phyloP scores from a whole-genome alignment of 106 monocot genomes.

The Dioscorea zingiberensis region DNA sequence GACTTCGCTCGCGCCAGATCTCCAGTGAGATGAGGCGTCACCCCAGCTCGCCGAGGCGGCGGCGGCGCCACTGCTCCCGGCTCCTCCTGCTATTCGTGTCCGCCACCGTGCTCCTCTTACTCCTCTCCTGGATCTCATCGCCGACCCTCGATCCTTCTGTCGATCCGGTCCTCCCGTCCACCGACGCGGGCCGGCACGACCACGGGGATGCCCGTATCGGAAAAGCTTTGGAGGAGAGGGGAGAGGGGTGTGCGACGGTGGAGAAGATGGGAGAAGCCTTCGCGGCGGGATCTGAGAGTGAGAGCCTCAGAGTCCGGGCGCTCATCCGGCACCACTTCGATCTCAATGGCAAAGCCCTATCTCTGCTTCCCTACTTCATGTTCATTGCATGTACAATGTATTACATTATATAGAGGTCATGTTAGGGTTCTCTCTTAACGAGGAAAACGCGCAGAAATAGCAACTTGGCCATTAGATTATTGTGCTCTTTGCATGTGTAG shows the following conservation, averaged over 20 bases:
- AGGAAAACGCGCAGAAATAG: no score
- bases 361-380: no score
- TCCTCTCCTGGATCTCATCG: conserved; percentile 21
- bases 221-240: background rate
- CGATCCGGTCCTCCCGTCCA: conserved; percentile 5
- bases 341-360: conserved; percentile 37
- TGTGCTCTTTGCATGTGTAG: no score
- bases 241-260: conserved; percentile 53
- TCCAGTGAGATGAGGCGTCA: background rate
- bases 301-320: conserved; percentile 61
- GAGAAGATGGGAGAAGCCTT: conserved; percentile 79
- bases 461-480: no score
- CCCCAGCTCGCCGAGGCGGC: background rate
- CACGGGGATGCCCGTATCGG: background rate
- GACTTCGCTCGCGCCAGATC: no score
- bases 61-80: background rate
- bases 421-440: no score
- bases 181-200: background rate
- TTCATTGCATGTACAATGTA: no score
- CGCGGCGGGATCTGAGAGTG: conserved; percentile 26
- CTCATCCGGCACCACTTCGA: conserved; percentile 59
- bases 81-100: conserved; percentile 11
- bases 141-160: background rate
- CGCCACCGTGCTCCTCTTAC: conserved; percentile 7
- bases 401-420: no score